Conservation (phyloP, 2,329 filamentous ascomycete species). For the Chrysoporthe puriensis region DNA sequence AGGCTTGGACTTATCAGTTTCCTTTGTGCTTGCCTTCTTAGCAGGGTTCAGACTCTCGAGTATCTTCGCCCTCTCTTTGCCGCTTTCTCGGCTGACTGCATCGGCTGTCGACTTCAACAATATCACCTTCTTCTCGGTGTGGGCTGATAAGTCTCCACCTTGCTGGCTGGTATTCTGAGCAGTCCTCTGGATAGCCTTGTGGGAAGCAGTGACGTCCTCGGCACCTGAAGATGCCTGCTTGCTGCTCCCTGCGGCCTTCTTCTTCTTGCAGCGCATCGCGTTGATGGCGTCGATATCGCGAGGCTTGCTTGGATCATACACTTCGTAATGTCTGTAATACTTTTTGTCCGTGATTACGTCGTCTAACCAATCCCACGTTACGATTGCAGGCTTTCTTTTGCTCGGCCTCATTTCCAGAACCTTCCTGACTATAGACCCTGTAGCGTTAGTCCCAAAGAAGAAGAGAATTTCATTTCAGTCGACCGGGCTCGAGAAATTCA, state of each 20-base stretch:
- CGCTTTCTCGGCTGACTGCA: background rate
- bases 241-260: background rate
- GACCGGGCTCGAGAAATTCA: background rate
- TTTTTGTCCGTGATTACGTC: conserved; percentile 41
- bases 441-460: background rate
- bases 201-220: background rate
- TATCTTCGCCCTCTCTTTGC: background rate
- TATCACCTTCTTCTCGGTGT: background rate
- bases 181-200: background rate
- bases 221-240: background rate
- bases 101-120: background rate
- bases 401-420: conserved; percentile 33
- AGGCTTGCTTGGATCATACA: conserved; percentile 18
- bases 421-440: conserved; percentile 37
- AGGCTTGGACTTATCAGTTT: background rate
- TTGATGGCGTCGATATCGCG: conserved; percentile 18
- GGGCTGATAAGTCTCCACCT: background rate
- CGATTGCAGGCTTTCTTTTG: conserved; percentile 43
- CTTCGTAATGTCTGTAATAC: conserved; percentile 4
- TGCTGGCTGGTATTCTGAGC: background rate
- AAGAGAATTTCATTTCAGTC: too few species aligned
- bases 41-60: background rate
- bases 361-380: conserved; percentile 58
- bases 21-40: background rate
- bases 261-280: background rate